phyloP scores from a whole-genome alignment of 805 yeast species.

The Ogataea nitratoaversa region DNA sequence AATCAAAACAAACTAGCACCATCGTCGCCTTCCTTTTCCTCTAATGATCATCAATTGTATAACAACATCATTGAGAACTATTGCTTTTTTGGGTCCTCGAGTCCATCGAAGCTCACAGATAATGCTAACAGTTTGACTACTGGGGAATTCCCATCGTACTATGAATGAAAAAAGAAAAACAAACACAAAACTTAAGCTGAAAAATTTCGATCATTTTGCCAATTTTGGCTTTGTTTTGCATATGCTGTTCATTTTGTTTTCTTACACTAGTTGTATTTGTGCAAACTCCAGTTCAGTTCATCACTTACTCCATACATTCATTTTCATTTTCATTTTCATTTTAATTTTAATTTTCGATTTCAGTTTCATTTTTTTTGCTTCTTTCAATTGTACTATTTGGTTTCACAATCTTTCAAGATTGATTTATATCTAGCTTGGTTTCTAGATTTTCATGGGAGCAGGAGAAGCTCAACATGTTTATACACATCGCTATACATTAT shows the following conservation, averaged over 20 bases:
- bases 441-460: neutral
- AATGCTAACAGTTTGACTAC: neutral
- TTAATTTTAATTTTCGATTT: too few relatives aligned
- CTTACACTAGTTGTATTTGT: too few relatives aligned
- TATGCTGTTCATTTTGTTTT: too few relatives aligned
- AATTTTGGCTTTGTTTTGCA: too few relatives aligned
- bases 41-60: conserved; percentile 16
- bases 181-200: too few relatives aligned
- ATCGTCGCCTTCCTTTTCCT: neutral
- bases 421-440: neutral
- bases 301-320: too few relatives aligned
- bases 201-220: too few relatives aligned
- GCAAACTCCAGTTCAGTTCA: too few relatives aligned
- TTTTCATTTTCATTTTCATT: too few relatives aligned
- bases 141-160: neutral
- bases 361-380: too few relatives aligned
- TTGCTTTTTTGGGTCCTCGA: conserved; percentile 27
- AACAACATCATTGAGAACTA: conserved; percentile 25
- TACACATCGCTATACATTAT: neutral
- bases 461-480: neutral
- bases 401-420: neutral
- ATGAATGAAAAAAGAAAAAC: too few relatives aligned
- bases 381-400: neutral
- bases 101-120: neutral
- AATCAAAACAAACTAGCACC: neutral